Evolutionary conservation across 2,329 filamentous ascomycete genomes (phyloP).

Genomic region (Penicillium psychrosexuale): DNA sequence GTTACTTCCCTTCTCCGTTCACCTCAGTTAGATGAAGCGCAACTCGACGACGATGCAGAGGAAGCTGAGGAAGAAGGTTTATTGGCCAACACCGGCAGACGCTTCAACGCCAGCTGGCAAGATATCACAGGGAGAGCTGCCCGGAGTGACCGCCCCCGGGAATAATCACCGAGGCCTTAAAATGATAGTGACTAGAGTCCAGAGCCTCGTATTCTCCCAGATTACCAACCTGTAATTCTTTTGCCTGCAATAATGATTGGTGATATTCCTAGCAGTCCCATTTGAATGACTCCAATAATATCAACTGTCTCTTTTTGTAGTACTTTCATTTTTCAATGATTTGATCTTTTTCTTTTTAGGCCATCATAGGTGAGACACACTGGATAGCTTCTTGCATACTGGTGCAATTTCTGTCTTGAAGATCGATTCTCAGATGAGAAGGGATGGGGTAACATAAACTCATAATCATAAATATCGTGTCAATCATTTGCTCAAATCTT

Average conservation of each 20-base stretch:
- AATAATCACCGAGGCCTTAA: not conserved
- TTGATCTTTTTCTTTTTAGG: not conserved
- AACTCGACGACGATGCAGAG: slow-evolving; percentile 84
- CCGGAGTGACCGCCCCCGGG: slow-evolving; percentile 9
- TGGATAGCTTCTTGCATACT: not conserved
- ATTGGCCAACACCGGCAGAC: slow-evolving; percentile 74
- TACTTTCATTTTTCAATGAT: not conserved
- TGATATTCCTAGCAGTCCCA: not conserved
- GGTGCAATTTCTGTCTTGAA: not conserved
- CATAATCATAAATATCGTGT: slow-evolving; percentile 1
- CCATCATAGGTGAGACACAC: not conserved
- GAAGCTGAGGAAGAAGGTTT: slow-evolving; percentile 92
- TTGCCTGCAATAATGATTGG: not conserved
- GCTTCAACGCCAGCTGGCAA: slow-evolving; percentile 84
- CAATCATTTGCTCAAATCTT: slow-evolving; percentile 10
- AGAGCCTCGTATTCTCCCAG: not conserved
- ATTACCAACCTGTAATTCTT: not conserved
- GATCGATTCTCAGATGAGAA: not conserved
- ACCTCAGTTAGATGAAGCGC: slow-evolving; percentile 70
- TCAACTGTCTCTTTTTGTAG: not conserved
- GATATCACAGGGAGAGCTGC: slow-evolving; percentile 67
- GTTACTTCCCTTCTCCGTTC: slow-evolving; percentile 74
- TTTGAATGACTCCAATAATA: not conserved
- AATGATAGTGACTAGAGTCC: not conserved
- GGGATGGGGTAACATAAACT: not conserved